Conservation (phyloP, 345 rosid genomes). For the Durio zibethinus region DNA sequence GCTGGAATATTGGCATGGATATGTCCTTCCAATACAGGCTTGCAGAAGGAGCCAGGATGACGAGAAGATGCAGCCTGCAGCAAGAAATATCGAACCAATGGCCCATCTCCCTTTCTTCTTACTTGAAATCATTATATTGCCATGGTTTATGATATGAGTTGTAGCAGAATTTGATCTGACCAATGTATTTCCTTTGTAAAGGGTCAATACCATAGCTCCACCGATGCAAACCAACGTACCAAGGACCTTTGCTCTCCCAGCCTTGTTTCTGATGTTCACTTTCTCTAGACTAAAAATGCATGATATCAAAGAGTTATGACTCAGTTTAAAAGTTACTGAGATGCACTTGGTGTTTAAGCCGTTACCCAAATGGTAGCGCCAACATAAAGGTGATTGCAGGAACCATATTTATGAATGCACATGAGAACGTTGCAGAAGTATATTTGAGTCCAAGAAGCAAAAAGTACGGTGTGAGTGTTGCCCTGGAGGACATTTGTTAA, state of each 20-base stretch:
- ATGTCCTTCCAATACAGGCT: conserved; percentile 42
- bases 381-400: conserved; percentile 50
- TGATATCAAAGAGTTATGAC: background rate
- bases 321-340: background rate
- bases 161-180: conserved; percentile 20
- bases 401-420: conserved; percentile 61
- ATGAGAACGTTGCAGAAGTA: conserved; percentile 55
- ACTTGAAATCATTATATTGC: background rate
- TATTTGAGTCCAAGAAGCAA: conserved; percentile 55
- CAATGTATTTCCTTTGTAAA: conserved; percentile 49
- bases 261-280: conserved; percentile 41
- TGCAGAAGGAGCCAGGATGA: conserved; percentile 57
- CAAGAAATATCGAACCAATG: conserved; percentile 40
- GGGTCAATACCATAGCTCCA: conserved; percentile 52
- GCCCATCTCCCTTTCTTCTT: conserved; percentile 38
- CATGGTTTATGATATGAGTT: background rate
- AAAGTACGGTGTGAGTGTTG: conserved; percentile 44
- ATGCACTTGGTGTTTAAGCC: background rate
- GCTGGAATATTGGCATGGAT: conserved; percentile 59
- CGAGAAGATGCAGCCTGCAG: conserved; percentile 31
- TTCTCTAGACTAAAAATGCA: conserved; percentile 44
- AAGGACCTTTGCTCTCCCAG: conserved; percentile 40
- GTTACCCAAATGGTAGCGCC: conserved; percentile 53
- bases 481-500: conserved; percentile 26
- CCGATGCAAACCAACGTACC: conserved; percentile 54